Evolutionary conservation across 331 rosid species (phyloP).

Genomic region (Quercus tomentella): DNA sequence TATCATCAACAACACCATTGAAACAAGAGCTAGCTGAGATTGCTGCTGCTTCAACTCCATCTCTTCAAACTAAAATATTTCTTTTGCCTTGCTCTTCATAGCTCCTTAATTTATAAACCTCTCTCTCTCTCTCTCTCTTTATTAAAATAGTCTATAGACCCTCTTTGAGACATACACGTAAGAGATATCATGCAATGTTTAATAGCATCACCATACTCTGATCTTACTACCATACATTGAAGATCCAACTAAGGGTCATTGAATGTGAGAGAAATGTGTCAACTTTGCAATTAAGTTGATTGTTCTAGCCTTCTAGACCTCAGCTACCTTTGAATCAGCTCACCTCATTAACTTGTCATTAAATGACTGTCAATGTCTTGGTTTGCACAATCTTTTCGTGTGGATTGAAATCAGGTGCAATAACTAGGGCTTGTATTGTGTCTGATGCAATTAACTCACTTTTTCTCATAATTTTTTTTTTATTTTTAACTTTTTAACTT

Average conservation of each 20-base stretch:
- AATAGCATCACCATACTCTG: no score
- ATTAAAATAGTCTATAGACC: neutral
- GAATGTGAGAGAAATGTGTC: conserved; percentile 23
- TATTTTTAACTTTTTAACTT: no score
- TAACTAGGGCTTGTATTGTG: no score
- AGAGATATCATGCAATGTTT: neutral
- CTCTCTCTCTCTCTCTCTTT: no score
- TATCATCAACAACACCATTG: conserved; percentile 17
- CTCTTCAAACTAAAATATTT: neutral
- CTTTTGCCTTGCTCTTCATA: neutral
- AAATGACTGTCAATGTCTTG: conserved; percentile 25
- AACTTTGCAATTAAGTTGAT: neutral
- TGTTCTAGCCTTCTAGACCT: neutral
- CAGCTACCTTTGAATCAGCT: neutral
- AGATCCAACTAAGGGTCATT: conserved; percentile 1
- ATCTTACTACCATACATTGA: neutral
- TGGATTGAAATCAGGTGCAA: no score
- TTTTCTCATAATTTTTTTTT: no score
- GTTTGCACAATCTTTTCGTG: conserved; percentile 34
- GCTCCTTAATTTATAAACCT: neutral
- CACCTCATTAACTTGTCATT: conserved; percentile 31
- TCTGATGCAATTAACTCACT: no score
- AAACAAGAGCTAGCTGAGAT: neutral
- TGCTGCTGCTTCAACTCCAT: conserved; percentile 21
- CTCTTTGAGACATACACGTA: neutral